Percentiles rank a stretch among this genome's conserved stretches.
Conservation (phyloP, 345 rosid species). For the Salix viminalis region DNA sequence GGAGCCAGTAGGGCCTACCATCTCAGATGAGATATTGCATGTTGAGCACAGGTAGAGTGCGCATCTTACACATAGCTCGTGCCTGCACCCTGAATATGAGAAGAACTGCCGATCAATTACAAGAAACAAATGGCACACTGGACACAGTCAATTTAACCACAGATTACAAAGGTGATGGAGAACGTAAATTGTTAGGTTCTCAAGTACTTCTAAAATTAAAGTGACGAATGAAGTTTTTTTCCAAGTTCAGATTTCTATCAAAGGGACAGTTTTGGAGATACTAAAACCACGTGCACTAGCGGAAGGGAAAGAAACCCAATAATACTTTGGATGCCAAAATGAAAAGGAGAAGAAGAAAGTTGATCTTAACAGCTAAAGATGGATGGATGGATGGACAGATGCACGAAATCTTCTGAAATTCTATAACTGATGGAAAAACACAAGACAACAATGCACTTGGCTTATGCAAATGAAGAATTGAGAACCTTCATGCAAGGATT, state of each 20-base stretch:
- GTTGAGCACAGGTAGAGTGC: constrained; percentile 93
- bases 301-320: background rate
- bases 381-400: background rate
- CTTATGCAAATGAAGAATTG: background rate
- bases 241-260: background rate
- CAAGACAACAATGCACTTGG: background rate
- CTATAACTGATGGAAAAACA: background rate
- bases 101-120: constrained; percentile 1
- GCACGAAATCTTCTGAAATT: background rate
- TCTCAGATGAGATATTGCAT: constrained; percentile 61
- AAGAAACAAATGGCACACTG: background rate
- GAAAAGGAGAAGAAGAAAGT: background rate
- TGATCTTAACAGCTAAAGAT: background rate
- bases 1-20: constrained; percentile 68
- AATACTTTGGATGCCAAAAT: background rate
- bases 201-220: background rate
- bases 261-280: background rate
- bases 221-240: background rate
- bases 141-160: background rate
- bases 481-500: background rate
- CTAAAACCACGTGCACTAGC: background rate
- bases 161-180: background rate
- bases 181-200: background rate
- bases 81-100: constrained; percentile 69
- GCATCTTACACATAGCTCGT: constrained; percentile 88